Evolutionary conservation across 2,329 filamentous ascomycete genomes (phyloP).

Genomic region (Nannizzia gypsea): DNA sequence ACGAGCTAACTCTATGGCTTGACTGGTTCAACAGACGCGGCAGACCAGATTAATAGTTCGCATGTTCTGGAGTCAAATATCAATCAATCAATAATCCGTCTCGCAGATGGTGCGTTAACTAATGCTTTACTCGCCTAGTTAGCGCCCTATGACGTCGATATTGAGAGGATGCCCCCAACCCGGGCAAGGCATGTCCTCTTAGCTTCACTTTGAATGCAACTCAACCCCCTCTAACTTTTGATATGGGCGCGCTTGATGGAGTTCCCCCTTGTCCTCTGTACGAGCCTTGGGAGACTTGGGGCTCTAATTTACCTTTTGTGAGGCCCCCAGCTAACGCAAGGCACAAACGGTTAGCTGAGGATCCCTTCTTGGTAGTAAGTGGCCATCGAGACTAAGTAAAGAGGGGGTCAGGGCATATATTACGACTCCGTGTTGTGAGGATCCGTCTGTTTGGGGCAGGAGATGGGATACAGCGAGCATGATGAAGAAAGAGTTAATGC

Average conservation of each 20-base stretch:
- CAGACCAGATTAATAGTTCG: background rate
- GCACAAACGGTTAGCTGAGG: slow-evolving; percentile 2
- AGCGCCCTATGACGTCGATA: background rate
- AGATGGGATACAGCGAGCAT: background rate
- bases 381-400: background rate
- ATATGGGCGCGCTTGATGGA: background rate
- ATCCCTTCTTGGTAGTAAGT: background rate
- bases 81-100: background rate
- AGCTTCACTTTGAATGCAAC: background rate
- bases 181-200: background rate
- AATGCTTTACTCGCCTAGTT: background rate
- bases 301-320: background rate
- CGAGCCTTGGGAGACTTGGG: background rate
- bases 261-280: background rate
- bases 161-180: background rate
- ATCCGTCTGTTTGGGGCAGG: background rate
- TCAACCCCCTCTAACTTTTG: background rate
- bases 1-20: background rate
- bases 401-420: background rate
- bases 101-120: background rate
- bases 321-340: background rate
- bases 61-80: background rate
- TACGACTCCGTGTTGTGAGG: background rate
- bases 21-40: background rate
- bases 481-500: too few relatives aligned